A percentile compares a stretch with the other conserved stretches of the same genome.
Conservation (phyloP, 2,329 filamentous ascomycete species). For the Fusarium agapanthi region DNA sequence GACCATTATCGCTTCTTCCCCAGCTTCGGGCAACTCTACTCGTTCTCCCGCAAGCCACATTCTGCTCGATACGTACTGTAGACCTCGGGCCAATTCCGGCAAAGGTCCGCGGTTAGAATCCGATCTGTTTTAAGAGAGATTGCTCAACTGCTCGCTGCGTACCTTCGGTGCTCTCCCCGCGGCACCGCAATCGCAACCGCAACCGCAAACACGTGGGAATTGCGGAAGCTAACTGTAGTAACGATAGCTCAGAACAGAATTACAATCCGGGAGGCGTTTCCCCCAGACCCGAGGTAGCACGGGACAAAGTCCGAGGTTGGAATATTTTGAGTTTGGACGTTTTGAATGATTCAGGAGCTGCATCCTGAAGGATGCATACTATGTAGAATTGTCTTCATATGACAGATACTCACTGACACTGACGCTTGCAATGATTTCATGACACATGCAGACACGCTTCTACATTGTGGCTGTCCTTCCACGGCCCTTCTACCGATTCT, state of each 20-base stretch:
- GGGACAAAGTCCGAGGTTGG: slow-evolving; percentile 6
- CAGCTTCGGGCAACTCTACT: slow-evolving; percentile 19
- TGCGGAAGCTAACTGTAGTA: slow-evolving; percentile 16
- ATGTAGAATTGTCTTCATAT: neutral
- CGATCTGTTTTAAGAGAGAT: neutral
- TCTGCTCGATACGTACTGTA: neutral
- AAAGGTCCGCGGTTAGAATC: slow-evolving; percentile 3
- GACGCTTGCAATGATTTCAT: slow-evolving; percentile 7
- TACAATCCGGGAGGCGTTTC: neutral
- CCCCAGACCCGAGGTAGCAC: slow-evolving; percentile 14
- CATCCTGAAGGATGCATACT: neutral
- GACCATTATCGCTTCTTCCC: neutral
- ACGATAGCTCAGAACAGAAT: neutral
- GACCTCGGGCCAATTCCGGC: slow-evolving; percentile 9
- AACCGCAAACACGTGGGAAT: slow-evolving; percentile 30
- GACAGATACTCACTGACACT: neutral
- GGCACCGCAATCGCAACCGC: slow-evolving; percentile 25
- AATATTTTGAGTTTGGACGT: neutral
- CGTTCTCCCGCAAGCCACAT: neutral
- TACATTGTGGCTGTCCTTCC: slow-evolving; percentile 13
- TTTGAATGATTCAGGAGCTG: slow-evolving; percentile 8
- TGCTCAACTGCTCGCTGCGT: neutral
- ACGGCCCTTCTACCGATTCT: slow-evolving; percentile 22
- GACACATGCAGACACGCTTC: slow-evolving; percentile 18
- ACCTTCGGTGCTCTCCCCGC: neutral